A percentile compares a stretch with the other conserved stretches of the same genome.
Conservation (phyloP, 2,329 filamentous ascomycete species). For the Botryosphaeria dothidea region DNA sequence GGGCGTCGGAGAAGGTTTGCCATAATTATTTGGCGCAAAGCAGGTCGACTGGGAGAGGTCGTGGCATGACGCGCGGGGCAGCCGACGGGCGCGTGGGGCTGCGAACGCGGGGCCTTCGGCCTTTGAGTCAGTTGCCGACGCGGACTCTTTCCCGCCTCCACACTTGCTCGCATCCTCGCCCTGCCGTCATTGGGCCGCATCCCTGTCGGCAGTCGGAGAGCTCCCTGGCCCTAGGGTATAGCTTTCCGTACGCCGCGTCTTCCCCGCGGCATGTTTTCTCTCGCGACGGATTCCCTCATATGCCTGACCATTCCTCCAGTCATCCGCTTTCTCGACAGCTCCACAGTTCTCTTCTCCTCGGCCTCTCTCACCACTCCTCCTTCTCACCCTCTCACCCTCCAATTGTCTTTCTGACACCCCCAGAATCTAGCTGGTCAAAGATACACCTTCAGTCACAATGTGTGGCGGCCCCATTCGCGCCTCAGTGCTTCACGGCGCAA, state of each 20-base stretch:
- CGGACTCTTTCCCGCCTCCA: constrained; percentile 13
- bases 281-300: not conserved
- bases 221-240: constrained; percentile 8
- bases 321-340: not conserved
- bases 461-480: constrained; percentile 33
- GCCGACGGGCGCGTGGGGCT: not conserved
- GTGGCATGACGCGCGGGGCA: constrained; percentile 7
- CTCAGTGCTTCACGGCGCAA: constrained; percentile 62
- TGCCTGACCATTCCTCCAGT: not conserved
- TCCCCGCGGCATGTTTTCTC: not conserved
- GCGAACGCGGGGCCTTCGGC: constrained; percentile 12
- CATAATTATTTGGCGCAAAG: not conserved
- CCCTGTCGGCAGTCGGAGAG: not conserved
- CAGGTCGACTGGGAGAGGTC: not conserved
- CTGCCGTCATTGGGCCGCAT: not conserved
- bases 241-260: constrained; percentile 15
- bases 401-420: not conserved
- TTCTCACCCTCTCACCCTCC: not conserved
- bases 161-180: not conserved
- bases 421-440: not conserved
- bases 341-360: not conserved
- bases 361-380: not conserved
- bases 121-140: constrained; percentile 19
- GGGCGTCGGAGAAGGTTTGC: constrained; percentile 8
- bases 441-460: constrained; percentile 9